Evolutionary conservation across 2,329 filamentous ascomycete genomes (phyloP), one percentile per base, ranked within the genome.

Genomic region (Diaporthe sp.): DNA sequence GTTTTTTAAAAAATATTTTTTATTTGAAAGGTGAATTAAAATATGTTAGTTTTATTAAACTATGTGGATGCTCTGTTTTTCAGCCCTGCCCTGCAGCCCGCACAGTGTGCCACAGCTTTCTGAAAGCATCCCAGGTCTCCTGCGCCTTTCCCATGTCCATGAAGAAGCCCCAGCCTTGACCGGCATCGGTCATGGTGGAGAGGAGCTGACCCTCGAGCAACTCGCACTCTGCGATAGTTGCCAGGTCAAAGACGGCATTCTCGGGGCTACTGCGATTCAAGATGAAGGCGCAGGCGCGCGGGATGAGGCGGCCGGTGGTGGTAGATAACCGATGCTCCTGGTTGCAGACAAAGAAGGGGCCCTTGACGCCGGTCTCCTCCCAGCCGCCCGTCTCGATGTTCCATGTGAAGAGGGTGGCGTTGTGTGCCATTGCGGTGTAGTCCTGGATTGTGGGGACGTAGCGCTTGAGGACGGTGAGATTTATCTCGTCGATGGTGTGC

Each of bases 361-460:
- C 97, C 84, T 98, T 96, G 15, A 96, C 90, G 74, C 93, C 94
- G 61, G 90, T 91, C 87, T 97, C 98, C 82, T 97, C 94, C 97
- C 97, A 98, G 76, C 88, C 85, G 71, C 90, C 87, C 3, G 91
- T 88, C 6, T 88, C 84, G 62, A 91, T 88, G 77, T 89, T 91
- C 86, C 97, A 97, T 65, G 90, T 90, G 87, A 98, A 98, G 79
- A 98, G 90, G 49, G 97, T 94, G 37, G 94, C 94, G 80, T 96
- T 98, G 44, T 94, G 93, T 8, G 95, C 95, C 79, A 97, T 93
- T 77, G 94, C 93, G 78, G 95, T 88, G 81, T 98, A 95, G 71
- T 89, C 86, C 75, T 88, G 87, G 78, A 98, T 91, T 75, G 91
- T 89, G 44, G 95, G 94, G 75, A 95, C 91, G 85, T 98, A 94